phyloP scores from a whole-genome alignment of 768 basidiomycete genomes.

The Suillus paluster region DNA sequence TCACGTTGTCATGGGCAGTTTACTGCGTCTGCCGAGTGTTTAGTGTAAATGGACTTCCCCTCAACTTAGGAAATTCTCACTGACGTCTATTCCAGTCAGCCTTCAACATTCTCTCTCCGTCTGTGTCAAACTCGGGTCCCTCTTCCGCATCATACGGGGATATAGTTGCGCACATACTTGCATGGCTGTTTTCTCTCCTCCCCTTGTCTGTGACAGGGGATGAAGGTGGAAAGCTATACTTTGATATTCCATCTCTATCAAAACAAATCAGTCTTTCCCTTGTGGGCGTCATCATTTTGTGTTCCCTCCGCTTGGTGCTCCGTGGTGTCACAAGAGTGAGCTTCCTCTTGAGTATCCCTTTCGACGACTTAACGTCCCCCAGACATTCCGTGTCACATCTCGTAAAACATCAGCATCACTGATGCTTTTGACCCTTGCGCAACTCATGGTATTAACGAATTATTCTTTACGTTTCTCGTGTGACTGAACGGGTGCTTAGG shows the following conservation, averaged over 20 bases:
- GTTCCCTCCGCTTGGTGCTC: slow-evolving; percentile 72
- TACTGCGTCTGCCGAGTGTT: slow-evolving; percentile 70
- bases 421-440: slow-evolving; percentile 77
- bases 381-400: slow-evolving; percentile 69
- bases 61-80: neutral
- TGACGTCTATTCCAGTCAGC: slow-evolving; percentile 32
- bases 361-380: neutral
- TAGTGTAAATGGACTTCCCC: slow-evolving; percentile 49
- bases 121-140: slow-evolving; percentile 34
- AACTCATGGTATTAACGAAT: slow-evolving; percentile 67
- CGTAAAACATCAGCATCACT: slow-evolving; percentile 73
- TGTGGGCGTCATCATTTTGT: slow-evolving; percentile 78
- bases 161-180: slow-evolving; percentile 45
- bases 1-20: slow-evolving; percentile 59
- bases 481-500: slow-evolving; percentile 43
- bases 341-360: slow-evolving; percentile 9
- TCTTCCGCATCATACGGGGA: slow-evolving; percentile 49
- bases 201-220: slow-evolving; percentile 24
- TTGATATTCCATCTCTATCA: slow-evolving; percentile 46
- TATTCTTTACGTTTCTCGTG: slow-evolving; percentile 5
- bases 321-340: slow-evolving; percentile 65
- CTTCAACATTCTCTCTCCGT: slow-evolving; percentile 38
- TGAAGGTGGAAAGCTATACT: slow-evolving; percentile 27
- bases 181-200: slow-evolving; percentile 44
- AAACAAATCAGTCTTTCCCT: slow-evolving; percentile 67